Evolutionary conservation across 2,329 filamentous ascomycete genomes (phyloP).

Genomic region (Cytospora chrysosperma): DNA sequence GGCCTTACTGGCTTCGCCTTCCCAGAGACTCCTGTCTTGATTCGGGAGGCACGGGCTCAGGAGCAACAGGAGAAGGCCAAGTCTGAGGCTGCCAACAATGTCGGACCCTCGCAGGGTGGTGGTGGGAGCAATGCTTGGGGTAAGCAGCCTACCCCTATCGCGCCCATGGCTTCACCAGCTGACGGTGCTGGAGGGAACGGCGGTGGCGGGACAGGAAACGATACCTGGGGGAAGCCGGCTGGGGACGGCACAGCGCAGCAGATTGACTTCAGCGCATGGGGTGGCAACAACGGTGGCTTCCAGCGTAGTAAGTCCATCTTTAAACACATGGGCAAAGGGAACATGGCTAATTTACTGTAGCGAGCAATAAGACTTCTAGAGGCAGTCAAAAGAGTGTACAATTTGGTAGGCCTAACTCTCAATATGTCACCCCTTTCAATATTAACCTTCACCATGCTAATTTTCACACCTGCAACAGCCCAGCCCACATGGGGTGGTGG

Average conservation of each 20-base stretch:
- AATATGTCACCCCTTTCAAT: not conserved
- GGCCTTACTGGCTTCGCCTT: slow-evolving; percentile 9
- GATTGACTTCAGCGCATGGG: not conserved
- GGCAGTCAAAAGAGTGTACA: slow-evolving; percentile 10
- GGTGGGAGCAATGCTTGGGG: not conserved
- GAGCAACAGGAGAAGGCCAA: not conserved
- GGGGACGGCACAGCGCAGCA: too few species aligned
- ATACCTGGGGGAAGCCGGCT: too few species aligned
- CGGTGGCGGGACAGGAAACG: too few species aligned
- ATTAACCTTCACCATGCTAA: too few species aligned
- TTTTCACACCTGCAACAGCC: too few species aligned
- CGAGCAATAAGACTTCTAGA: slow-evolving; percentile 6
- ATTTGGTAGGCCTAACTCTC: slow-evolving; percentile 2
- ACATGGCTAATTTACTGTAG: not conserved
- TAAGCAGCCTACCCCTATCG: not conserved
- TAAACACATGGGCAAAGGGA: not conserved
- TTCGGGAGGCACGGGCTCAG: not conserved
- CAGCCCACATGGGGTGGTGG: too few species aligned
- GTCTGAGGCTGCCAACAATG: slow-evolving; percentile 14
- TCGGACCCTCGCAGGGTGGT: slow-evolving; percentile 1
- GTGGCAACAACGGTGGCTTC: not conserved
- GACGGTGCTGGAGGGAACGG: not conserved
- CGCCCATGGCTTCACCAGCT: not conserved
- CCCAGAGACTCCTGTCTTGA: not conserved
- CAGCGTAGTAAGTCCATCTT: slow-evolving; percentile 1